Base-by-base conservation (phyloP, 1,284 basidiomycete species). In the Blastosporella zonata region DNA sequence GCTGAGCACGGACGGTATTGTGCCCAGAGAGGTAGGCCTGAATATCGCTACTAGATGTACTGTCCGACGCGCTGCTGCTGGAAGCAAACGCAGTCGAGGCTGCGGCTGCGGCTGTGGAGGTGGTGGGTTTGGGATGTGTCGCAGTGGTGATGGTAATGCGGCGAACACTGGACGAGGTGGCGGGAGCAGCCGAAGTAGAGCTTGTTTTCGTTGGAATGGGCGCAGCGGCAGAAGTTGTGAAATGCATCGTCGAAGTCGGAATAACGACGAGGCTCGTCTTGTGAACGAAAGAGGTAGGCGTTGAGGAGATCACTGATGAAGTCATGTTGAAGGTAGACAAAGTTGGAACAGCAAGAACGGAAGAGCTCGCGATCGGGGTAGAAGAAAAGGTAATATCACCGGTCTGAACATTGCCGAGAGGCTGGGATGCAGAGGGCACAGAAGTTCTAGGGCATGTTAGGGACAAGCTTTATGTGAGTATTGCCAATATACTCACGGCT, bases 1-100 rank as follows among this genome's bases (percentile, higher is more conserved):
- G 82, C 52, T 75, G 64, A 1, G 77, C 70, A 29, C 84, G 78
- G 50, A 80, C 59, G 1, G 67, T 62, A 65, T 87, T 88, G 65
- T 88, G 85, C 8, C 68, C 73, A 7, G 63, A 52, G 29, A 87
- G 70, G 55, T 82, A 84, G 3, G 67, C 61, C 40, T 69, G 59
- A 17, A 72, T 67, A 54, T 78, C 73, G 27, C 64, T 62, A 41
- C 50, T 52, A 25, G 64, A 63, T 22, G 66, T 60, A 18, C 59
- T 46, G 41, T 58, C 59, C 34, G 46, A 28, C 25, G 47, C 38
- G 18, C 36, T 36, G 9, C 50, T 51, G 21, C 47, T 36, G 8
- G 47, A 17, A 18, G 28, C 54, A 34, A 52, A 49, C n/a, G 36
- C 33, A 10, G 43, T 50, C n/a, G n/a, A 6, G 57, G 39, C n/a